Evolutionary conservation across 192 early-diverging fungal species (phyloP), one percentile per base, ranked within the genome.

Genomic region (Podila horticola): DNA sequence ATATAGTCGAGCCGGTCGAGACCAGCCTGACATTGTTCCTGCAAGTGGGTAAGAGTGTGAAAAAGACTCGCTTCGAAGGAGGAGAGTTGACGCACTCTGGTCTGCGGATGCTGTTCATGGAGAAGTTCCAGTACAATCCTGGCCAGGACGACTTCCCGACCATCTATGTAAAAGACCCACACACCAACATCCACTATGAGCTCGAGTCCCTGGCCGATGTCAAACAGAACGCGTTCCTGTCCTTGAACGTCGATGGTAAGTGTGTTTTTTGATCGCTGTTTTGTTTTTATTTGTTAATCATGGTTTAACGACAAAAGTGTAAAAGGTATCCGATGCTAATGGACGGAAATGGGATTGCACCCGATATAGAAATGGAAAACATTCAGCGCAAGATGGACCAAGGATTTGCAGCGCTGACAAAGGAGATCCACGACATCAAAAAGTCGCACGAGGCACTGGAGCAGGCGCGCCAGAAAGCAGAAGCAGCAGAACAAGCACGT

Each of bases 71-170:
- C 6, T 84, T 91, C 29, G 63, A 72, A 26, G 91, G 88, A 26
- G 91, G 88, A 20, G 84, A 86, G 12, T 74, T 88, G 36, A 88
- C 85, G 24, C 74, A 87, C 17, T 83, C 90, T 8, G 82, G 84
- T 0, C 71, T 93, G 24, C 82, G 84, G 61, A 90, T 92, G 79
- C 61, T 93, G 45, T 93, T 93, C 69, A 90, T 92, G 51, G 92
- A 93, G 57, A 89, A 90, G 64, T 93, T 91, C 58, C 81, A 74
- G 48, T 88, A 84, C 65, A 86, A 85, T 51, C 73, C 91, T n/a
- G 87, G 85, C 2, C 86, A 91, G 63, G 70, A 89, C 12, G 84
- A 88, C 50, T 85, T 93, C 52, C 91, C 92, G 1, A 82, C 81
- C 52, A 89, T 93, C 19, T 93, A 93, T 71, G 87, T 93, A 33